These are phyloP conservation scores for Daldinia childiae DNA, from an alignment of 495 filamentous ascomycete genomes.

Conservation along the genomic window DNA sequence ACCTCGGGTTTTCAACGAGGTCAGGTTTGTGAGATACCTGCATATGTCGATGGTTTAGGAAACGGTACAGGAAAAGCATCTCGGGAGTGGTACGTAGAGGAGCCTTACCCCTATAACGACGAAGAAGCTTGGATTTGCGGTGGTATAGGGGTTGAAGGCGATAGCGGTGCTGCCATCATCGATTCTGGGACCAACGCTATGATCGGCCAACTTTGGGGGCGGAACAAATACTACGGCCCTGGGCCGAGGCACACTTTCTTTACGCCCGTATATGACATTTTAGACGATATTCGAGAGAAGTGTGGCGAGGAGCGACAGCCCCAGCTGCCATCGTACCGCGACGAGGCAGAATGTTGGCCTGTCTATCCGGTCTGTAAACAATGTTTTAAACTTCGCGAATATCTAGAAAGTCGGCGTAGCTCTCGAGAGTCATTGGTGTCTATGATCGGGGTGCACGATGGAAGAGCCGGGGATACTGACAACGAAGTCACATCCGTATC, in stretches of 20 bases:
- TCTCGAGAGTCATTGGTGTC: slow-evolving; percentile 45
- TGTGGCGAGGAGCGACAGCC: slow-evolving; percentile 42
- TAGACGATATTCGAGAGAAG: slow-evolving; percentile 46
- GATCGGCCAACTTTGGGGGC: slow-evolving; percentile 50
- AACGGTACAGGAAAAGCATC: slow-evolving; percentile 47
- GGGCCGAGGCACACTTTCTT: slow-evolving; percentile 46
- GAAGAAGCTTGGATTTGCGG: slow-evolving; percentile 50
- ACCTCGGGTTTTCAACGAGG: slow-evolving; percentile 44
- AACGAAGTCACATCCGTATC: slow-evolving; percentile 47
- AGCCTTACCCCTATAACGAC: slow-evolving; percentile 41
- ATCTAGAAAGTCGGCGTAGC: slow-evolving; percentile 44
- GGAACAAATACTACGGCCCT: slow-evolving; percentile 46
- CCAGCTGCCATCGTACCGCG: slow-evolving; percentile 43
- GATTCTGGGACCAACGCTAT: slow-evolving; percentile 44
- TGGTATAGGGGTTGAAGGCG: slow-evolving; percentile 51
- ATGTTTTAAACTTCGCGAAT: slow-evolving; percentile 44
- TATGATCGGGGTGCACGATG: slow-evolving; percentile 43
- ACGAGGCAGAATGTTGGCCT: slow-evolving; percentile 43
- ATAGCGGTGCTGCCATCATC: slow-evolving; percentile 48
- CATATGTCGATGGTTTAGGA: slow-evolving; percentile 40
- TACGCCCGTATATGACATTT: slow-evolving; percentile 48
- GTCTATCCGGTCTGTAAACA: slow-evolving; percentile 43
- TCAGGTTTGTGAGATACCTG: slow-evolving; percentile 45
- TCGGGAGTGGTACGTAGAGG: slow-evolving; percentile 49
- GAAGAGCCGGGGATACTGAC: slow-evolving; percentile 38